Base-by-base conservation (phyloP, 352 stramenopile species). In the Thalassiosira exigua region DNA sequence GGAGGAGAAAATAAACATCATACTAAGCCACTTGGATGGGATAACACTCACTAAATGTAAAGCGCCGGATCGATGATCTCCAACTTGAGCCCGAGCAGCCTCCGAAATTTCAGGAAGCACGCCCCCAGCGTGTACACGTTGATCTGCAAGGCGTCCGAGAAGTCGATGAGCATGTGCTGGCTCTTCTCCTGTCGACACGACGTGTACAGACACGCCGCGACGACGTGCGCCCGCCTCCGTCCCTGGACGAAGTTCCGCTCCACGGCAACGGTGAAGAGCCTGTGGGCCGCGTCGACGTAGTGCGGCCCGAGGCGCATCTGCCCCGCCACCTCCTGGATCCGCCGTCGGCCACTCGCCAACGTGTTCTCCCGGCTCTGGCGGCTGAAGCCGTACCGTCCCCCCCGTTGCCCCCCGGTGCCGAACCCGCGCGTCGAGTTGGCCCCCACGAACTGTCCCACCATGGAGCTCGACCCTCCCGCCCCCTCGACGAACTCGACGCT, bases 91-190 rank as follows among this genome's bases (percentile, higher is more conserved):
- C 98, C 96, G 60, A 98, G 78, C 44, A 98, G 76, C 56, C 96
- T 94, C 68, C 95, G 96, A 75, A 98, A 95, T 39, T 96, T 96
- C 27, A 97, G 80, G 85, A 97, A 98, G 53, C 86, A 93, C 24
- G 92, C 92, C 21, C 91, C 91, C 5, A 95, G 73, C 7, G 83
- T 90, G 76, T 96, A 98, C 12, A 98, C 94, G 82, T 97, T 97
- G 4, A 99, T 96, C 88, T 99, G 96, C 3, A 99, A 89, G 58
- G 97, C 97, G 89, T 99, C 98, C 12, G 90, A 96, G 82, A 99
- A 99, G 88, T 99, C 98, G 82, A 99, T 99, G 17, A 99, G 92
- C 94, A 99, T 94, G 75, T 99, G 97, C 66, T 98, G 96, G 70
- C 95, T 98, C 71, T 98, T 98, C 79, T 99, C 95, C 78, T 98